Evolutionary conservation across 495 filamentous ascomycete species (phyloP).

Genomic region (Poronia punctata): DNA sequence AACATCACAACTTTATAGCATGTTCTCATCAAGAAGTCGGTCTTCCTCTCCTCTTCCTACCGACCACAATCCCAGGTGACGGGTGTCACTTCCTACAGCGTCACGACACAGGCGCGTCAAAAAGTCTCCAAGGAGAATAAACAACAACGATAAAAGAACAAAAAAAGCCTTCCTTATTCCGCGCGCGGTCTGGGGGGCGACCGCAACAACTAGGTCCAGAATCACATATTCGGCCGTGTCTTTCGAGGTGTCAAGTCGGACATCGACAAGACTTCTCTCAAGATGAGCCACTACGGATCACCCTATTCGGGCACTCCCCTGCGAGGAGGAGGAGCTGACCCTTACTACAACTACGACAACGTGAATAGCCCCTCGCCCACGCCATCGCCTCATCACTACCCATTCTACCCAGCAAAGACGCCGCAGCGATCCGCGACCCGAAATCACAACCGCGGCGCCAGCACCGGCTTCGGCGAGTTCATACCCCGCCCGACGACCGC

Average conservation of each 20-base stretch:
- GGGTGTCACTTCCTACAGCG: conserved; percentile 41
- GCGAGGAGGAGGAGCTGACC: conserved; percentile 26
- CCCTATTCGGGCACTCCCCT: conserved; percentile 39
- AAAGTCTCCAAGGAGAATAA: too few relatives aligned
- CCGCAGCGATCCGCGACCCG: conserved; percentile 42
- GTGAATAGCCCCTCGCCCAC: conserved; percentile 44
- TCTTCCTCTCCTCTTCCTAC: conserved; percentile 45
- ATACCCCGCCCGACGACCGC: conserved; percentile 27
- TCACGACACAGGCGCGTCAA: conserved; percentile 39
- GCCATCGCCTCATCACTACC: conserved; percentile 41
- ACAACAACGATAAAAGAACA: conserved; percentile 15
- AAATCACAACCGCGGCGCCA: conserved; percentile 38
- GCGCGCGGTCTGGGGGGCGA: conserved; percentile 17
- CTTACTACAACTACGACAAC: conserved; percentile 25
- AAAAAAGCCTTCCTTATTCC: conserved; percentile 6
- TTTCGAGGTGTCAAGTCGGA: conserved; percentile 10
- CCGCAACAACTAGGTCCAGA: conserved; percentile 12
- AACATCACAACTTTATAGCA: conserved; percentile 37
- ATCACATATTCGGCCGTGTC: conserved; percentile 5
- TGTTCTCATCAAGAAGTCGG: conserved; percentile 44
- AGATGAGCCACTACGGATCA: conserved; percentile 39
- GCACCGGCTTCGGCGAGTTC: conserved; percentile 31
- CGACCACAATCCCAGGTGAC: conserved; percentile 53
- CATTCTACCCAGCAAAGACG: conserved; percentile 37
- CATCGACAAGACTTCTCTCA: conserved; percentile 29